Conservation (phyloP, 495 filamentous ascomycete species). For the Aspergillus incahuasiensis region DNA sequence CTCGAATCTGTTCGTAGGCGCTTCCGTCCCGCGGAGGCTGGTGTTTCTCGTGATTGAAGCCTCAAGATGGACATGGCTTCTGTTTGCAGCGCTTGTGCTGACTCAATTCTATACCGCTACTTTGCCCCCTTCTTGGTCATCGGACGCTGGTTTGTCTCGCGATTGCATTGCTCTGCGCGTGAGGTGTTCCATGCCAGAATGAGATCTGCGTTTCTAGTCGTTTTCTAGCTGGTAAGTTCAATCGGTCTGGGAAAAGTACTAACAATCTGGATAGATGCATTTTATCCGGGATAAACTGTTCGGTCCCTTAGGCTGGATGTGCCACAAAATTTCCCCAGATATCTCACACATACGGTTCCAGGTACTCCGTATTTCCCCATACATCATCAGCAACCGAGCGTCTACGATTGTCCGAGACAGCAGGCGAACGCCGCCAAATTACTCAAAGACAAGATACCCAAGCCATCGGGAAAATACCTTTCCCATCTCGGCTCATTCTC, state of each 20-base stretch:
- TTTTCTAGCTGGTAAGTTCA: not conserved
- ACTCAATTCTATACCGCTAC: constrained; percentile 14
- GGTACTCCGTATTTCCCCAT: not conserved
- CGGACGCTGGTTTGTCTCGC: not conserved
- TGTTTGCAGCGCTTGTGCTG: constrained; percentile 1
- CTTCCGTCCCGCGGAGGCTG: constrained; percentile 15
- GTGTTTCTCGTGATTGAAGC: constrained; percentile 18
- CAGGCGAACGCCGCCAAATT: not conserved
- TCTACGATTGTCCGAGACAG: no score
- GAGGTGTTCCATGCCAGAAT: not conserved
- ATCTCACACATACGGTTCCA: not conserved
- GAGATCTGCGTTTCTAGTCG: constrained; percentile 4
- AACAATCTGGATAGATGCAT: not conserved
- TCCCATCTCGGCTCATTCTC: not conserved
- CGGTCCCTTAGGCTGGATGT: not conserved
- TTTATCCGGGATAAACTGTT: no score
- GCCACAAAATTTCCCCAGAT: not conserved
- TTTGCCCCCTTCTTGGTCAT: not conserved
- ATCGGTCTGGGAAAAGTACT: constrained; percentile 5
- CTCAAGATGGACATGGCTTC: not conserved
- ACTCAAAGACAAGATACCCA: not conserved
- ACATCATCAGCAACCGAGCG: no score
- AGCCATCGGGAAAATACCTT: not conserved
- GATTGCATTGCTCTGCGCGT: not conserved
- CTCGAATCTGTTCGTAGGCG: constrained; percentile 20